Base-by-base conservation (phyloP, 805 yeast genomes). In the Cyberlindnera mycetangii region DNA sequence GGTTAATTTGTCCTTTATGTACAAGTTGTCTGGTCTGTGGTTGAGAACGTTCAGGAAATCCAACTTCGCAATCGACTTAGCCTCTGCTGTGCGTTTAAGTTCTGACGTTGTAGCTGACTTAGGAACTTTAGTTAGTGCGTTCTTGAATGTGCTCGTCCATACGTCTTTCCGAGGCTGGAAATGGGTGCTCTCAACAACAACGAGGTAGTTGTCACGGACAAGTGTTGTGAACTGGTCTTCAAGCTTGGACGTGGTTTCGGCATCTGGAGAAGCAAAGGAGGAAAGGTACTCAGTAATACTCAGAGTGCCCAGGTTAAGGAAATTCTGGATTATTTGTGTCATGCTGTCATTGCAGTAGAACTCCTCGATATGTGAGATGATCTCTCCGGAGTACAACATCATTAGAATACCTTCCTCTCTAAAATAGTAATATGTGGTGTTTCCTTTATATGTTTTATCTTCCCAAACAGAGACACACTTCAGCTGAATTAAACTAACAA, bases 401-500 rank as follows among this genome's bases (percentile, higher is more conserved):
- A 76, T 64, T 50, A 79, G 70, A 16, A 81, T 64, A 6, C 95
- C 95, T 28, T 71, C 72, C 49, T 83, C 83, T 56, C 82, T 75
- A 48, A 80, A 76, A 24, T 69, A 69, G 61, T 89, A 89, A 55
- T 67, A 75, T 1, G 75, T 69, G 0, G 57, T 58, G 14, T 61
- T 50, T 15, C 59, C 61, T 16, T 46, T 56, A 6, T 55, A 42
- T 0, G 52, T 32, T 3, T 56, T 58, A 22, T 79, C 85, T 15
- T 66, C 66, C 79, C 89, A 81, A 56, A 79, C 79, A 19, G 74
- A 74, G 9, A 87, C 81, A 62, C 95, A 85, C 47, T 85, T 78
- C 50, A 88, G 69, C 64, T 92, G 97, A 32, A 90, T 72, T 55
- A 92, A 67, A 7, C 90, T 77, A 5, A 87, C 95, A 34, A 92